phyloP scores from a whole-genome alignment of 176 grass and related monocot genomes.

The Pontederia paniculata region DNA sequence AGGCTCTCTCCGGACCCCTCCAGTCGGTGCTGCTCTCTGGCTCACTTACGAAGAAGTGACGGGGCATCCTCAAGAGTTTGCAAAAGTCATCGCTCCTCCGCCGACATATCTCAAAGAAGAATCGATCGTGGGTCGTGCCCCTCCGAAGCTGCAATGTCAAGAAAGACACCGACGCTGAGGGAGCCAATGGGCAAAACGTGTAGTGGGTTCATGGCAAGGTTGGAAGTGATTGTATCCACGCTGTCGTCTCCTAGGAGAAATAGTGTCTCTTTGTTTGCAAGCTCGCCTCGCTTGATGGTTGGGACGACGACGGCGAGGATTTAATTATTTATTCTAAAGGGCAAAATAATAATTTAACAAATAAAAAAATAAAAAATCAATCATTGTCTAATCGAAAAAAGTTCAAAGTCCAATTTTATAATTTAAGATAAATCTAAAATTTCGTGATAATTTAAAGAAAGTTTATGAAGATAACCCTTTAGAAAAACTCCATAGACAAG shows the following conservation, averaged over 20 bases:
- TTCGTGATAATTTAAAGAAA: too few species aligned
- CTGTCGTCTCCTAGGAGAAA: conserved; percentile 82
- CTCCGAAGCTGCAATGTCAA: conserved; percentile 27
- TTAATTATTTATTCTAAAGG: too few species aligned
- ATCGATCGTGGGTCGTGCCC: conserved; percentile 36
- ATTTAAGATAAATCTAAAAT: too few species aligned
- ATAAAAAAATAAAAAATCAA: too few species aligned
- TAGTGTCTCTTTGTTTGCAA: conserved; percentile 85
- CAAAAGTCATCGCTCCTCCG: conserved; percentile 31
- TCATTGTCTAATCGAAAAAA: too few species aligned
- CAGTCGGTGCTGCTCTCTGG: conserved; percentile 71
- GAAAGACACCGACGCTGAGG: background rate
- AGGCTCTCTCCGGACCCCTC: conserved; percentile 61
- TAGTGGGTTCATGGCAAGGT: conserved; percentile 85
- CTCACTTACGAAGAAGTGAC: conserved; percentile 40
- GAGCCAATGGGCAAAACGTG: conserved; percentile 28
- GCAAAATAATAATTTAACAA: too few species aligned
- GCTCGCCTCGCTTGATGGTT: conserved; percentile 86
- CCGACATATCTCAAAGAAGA: conserved; percentile 3
- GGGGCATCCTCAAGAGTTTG: conserved; percentile 36
- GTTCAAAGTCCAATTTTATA: too few species aligned
- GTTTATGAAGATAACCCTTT: too few species aligned
- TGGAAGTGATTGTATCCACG: conserved; percentile 74
- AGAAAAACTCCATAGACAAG: too few species aligned
- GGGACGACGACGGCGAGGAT: too few species aligned